These are phyloP conservation scores for Aspergillus mulundensis DNA, from an alignment of 495 filamentous ascomycete species.

Conservation along the genomic window DNA sequence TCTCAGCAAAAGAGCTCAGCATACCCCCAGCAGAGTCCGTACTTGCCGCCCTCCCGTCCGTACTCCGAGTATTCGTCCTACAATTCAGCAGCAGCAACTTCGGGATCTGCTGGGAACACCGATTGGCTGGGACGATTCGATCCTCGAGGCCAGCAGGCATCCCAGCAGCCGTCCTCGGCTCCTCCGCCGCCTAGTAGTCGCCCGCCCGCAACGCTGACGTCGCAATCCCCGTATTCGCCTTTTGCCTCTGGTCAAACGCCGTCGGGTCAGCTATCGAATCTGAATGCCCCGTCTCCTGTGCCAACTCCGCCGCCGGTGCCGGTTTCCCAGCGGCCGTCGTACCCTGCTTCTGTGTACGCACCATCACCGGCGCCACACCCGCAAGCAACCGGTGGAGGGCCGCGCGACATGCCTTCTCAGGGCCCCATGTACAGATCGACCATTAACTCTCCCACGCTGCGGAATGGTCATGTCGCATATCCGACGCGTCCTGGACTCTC, in stretches of 20 bases:
- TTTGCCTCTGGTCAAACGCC: conserved; percentile 29
- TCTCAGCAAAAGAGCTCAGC: conserved; percentile 20
- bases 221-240: conserved; percentile 30
- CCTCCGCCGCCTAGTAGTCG: conserved; percentile 25
- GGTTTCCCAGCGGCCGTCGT: conserved; percentile 31
- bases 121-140: conserved; percentile 49
- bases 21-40: conserved; percentile 29
- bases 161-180: conserved; percentile 23
- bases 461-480: conserved; percentile 30
- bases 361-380: conserved; percentile 28
- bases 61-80: conserved; percentile 39
- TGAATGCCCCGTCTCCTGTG: conserved; percentile 34
- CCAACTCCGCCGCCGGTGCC: conserved; percentile 39
- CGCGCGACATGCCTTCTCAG: conserved; percentile 33
- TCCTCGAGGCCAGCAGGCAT: conserved; percentile 35
- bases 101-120: conserved; percentile 31
- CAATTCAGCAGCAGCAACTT: conserved; percentile 20
- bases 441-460: conserved; percentile 32
- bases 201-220: conserved; percentile 18
- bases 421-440: conserved; percentile 28
- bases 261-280: conserved; percentile 23
- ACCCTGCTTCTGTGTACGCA: conserved; percentile 29
- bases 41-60: conserved; percentile 28
- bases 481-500: conserved; percentile 30
- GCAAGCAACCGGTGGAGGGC: conserved; percentile 21